Base-by-base conservation (phyloP, 495 filamentous ascomycete species). In the Xylaria acuta region DNA sequence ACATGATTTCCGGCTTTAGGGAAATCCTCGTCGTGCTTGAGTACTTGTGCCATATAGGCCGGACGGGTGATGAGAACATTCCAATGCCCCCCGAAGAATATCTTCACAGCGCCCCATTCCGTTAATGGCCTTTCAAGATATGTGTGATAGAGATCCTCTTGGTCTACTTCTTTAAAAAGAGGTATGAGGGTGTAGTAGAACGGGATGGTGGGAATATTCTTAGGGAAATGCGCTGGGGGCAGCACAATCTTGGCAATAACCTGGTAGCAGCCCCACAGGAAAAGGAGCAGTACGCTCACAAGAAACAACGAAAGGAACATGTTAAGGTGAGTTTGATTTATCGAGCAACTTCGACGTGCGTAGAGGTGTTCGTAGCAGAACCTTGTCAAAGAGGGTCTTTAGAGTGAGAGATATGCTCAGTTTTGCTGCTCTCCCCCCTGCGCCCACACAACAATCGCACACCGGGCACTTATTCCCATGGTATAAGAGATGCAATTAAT, bases 1-100 rank as follows among this genome's bases (percentile, higher is more conserved):
- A 82, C 80, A 62, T 87, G 81, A 62, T 82, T 85, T 0, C 85
- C 84, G 14, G 77, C 78, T 73, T 87, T 87, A 1, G 76, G 71
- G 56, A 81, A 86, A 0, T 84, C 40, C 32, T 83, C 75, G 54
- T 87, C 84, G 38, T 86, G 78, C n/a, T 82, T 81, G 71, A 88
- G 83, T 54, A 88, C 80, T 54, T 85, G 79, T 7, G 77, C 76
- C 14, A 88, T 69, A 62, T 80, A 84, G 2, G 77, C 64, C 0
- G 86, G 83, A 79, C 76, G 62, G 62, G 62, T 64, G 38, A 64
- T 64, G 41, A 64, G 41, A 49, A 64, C 62, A 34, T 64, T 64
- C 62, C 62, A 64, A 34, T 64, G 62, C 3, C 62, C 62, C 25
- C 62, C 62, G 20, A 64, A 64, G 25, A 80, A 88, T 59, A 86